Base-by-base conservation (phyloP, 257 asterid species). In the Primulina eburnea region DNA sequence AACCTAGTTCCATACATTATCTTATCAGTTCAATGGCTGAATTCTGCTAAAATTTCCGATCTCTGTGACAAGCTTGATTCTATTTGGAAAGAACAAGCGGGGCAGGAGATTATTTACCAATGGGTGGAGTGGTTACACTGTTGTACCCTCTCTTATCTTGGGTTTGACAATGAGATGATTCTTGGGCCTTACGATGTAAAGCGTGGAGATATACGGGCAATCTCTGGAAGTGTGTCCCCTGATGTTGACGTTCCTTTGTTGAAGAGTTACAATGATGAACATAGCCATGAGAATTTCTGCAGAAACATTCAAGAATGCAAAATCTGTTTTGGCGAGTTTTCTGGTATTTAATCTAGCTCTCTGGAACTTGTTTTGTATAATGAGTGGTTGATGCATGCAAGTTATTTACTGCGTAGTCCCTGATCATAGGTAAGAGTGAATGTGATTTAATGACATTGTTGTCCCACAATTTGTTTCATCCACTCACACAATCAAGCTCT, bases 111-210 rank as follows among this genome's bases (percentile, higher is more conserved):
- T 77, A 73, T 93, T 68, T 90, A 93, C 79, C 88, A 84, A 71
- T 93, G 97, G 99, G 86, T 86, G 64, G 95, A 89, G 62, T 90
- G 96, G 96, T 64, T 93, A 73, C 95, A 79, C 0, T 55, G 82
- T 69, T 87, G 76, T 77, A 75, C 92, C 43, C 92, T 93, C 82
- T 75, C 91, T 63, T 78, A 80, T 85, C 87, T 93, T 65, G 90
- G 89, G 56, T 85, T 90, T 71, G 91, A 89, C 33, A 68, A 66
- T 69, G 90, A 87, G 76, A 81, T 93, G 71, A 68, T 83, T 81
- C 90, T 93, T 81, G 87, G 90, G 66, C 92, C 92, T 32, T 85
- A 83, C 66, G 85, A 76, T 6, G 58, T 63, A 63, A 78, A 62
- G 64, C 66, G 37, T 40, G 83, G 78, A 68, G 99, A 90, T 77